phyloP scores from a whole-genome alignment of 1,284 basidiomycete genomes.

The Cutaneotrichosporon spelunceum region DNA sequence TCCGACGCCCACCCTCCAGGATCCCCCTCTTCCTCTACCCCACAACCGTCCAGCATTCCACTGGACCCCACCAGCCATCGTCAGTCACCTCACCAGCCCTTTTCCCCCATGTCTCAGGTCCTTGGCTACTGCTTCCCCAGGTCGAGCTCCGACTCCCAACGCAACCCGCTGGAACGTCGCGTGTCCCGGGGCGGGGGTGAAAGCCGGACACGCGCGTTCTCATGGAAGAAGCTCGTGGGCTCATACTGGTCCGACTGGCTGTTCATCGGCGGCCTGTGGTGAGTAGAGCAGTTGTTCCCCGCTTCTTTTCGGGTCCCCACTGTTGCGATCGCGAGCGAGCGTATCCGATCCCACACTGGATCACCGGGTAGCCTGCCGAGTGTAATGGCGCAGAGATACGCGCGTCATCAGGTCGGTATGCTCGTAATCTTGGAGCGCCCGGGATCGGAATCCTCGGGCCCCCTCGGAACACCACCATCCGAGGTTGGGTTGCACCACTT shows the following conservation, averaged over 20 bases:
- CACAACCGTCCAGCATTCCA: not conserved
- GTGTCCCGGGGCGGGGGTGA: slow-evolving; percentile 10
- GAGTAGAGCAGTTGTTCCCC: slow-evolving; percentile 42
- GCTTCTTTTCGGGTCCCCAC: not conserved
- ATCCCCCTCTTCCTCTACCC: no score
- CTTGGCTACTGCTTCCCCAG: not conserved
- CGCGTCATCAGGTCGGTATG: not conserved
- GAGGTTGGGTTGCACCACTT: not conserved
- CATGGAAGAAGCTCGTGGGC: slow-evolving; percentile 22
- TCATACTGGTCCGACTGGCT: slow-evolving; percentile 57
- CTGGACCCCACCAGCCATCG: not conserved
- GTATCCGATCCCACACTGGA: no score
- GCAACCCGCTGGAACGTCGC: slow-evolving; percentile 16
- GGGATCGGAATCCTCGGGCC: not conserved
- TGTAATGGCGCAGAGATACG: not conserved
- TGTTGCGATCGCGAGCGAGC: not conserved
- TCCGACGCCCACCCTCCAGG: no score
- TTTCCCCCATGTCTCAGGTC: not conserved
- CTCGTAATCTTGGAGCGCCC: slow-evolving; percentile 6
- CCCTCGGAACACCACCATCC: not conserved
- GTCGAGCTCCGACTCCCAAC: not conserved
- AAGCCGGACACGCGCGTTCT: slow-evolving; percentile 14
- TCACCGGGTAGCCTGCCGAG: no score
- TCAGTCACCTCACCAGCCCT: not conserved
- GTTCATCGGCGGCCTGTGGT: slow-evolving; percentile 68